Evolutionary conservation across 148 eudicot genomes (phyloP), one percentile per base, ranked within the genome.

Genomic region (Amaranthus cruentus): DNA sequence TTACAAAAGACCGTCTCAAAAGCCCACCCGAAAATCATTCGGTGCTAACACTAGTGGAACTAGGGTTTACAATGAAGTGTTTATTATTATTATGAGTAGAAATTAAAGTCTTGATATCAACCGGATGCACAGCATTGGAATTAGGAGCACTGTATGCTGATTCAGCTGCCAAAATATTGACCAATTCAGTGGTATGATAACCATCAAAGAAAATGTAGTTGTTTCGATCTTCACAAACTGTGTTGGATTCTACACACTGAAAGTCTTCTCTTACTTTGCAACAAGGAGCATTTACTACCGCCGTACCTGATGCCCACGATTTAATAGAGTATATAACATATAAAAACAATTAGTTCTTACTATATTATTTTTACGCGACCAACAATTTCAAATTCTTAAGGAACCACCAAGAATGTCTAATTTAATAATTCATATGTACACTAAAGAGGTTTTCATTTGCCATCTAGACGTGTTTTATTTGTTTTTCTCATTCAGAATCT

Each of bases 171-270:
- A 68, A 61, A 48, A 75, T 43, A 13, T 56, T 69, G 10, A 76
- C 78, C 8, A 70, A 42, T 57, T 79, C 78, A 0, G 82, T 79
- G 0, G 82, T 55, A 64, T 79, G 82, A 75, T 62, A 79, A 56
- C 75, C 82, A 58, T 79, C 82, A 75, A 75, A 79, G 55, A 70
- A 79, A 42, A 74, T 75, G 59, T 69, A 74, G 10, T 14, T 62
- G 55, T 54, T 55, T 50, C 78, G 55, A 47, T 43, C 66, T 3
- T 56, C 54, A 66, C 82, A 79, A 2, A 58, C 6, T 49, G 38
- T 42, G 11, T 3, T 55, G 0, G 4, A 42, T 57, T 69, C 42
- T 70, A 55, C 1, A 44, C 82, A 79, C 38, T 74, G 78, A 52
- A 2, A 63, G 49, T 79, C 82, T 4, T 64, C 82, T 57, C 78